Base-by-base conservation (phyloP, 108 stramenopile species). In the Nitzschia sp. region DNA sequence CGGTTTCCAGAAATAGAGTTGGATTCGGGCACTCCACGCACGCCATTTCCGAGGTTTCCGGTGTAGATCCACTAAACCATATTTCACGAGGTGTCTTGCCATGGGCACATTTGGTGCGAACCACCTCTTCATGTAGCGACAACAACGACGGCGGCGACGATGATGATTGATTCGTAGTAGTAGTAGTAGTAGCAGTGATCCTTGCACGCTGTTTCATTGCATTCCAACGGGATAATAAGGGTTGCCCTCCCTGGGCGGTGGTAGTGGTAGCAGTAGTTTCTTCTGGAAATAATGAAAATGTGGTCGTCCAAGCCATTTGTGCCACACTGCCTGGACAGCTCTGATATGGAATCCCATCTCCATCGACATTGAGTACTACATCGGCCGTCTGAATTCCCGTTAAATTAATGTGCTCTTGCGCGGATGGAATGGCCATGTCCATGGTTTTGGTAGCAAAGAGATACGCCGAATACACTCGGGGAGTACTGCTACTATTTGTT, bases 401-500 rank as follows among this genome's bases (percentile, higher is more conserved):
- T 50, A 53, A 19, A 29, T 66, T 33, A 8, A 66, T 30, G 34
- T 52, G 53, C 3, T 30, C 65, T 25, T 22, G 47, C 8, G 47
- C 30, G 0, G 77, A 60, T 26, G 84, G 84, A 48, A 85, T 85
- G 22, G 84, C 84, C 21, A 85, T 66, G 41, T 85, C 84, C 17
- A 79, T 56, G 27, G 80, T 77, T 70, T 80, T 80, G 26, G 84
- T 85, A 16, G 80, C 80, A 73, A 85, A 81, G 13, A 85, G 55
- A 3, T 72, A 70, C 0, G 78, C 48, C 13, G 19, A 4, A n/a
- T n/a, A 50, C 48, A 11, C 9, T 50, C 16, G 48, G 53, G n/a
- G n/a, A n/a, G n/a, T n/a, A n/a, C n/a, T n/a, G n/a, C n/a, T n/a
- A n/a, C n/a, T n/a, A n/a, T n/a, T n/a, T n/a, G n/a, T n/a, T n/a